Evolutionary conservation across 306 rosid genomes (phyloP).

Genomic region (Lupinus albus): DNA sequence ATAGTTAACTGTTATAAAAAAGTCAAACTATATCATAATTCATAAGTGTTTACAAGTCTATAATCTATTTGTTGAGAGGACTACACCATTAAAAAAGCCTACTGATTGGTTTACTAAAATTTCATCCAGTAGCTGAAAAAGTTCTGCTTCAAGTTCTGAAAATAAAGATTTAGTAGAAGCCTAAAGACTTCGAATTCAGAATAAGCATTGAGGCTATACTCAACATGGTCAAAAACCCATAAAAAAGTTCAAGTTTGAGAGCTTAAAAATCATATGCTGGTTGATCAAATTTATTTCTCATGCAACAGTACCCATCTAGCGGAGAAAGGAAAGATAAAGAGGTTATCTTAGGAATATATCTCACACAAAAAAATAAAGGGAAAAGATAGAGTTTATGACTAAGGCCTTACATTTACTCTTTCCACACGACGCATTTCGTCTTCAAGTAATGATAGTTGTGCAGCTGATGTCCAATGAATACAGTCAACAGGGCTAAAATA

Average conservation of each 20-base stretch:
- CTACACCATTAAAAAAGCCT: background rate
- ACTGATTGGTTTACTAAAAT: constrained; percentile 5
- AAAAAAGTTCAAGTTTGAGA: constrained; percentile 3
- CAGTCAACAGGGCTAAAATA: constrained; percentile 92
- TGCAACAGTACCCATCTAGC: constrained; percentile 29
- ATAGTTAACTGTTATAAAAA: constrained; percentile 21
- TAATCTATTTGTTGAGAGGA: constrained; percentile 13
- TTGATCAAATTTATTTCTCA: constrained; percentile 13
- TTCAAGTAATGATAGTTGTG: constrained; percentile 89
- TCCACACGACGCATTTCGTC: constrained; percentile 96
- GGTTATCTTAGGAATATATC: constrained; percentile 30
- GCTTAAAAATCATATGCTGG: background rate
- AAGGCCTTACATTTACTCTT: constrained; percentile 83
- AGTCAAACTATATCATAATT: background rate
- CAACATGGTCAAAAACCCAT: constrained; percentile 8
- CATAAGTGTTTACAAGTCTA: constrained; percentile 1
- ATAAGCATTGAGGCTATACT: background rate
- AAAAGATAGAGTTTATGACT: background rate
- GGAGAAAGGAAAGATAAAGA: constrained; percentile 25
- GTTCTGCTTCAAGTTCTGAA: background rate
- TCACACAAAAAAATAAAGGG: background rate
- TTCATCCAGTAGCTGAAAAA: background rate
- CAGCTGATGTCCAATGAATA: constrained; percentile 99
- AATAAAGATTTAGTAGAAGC: background rate
- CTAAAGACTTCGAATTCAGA: background rate